Conservation (phyloP, 805 yeast species). For the Yamadazyma endophytica region DNA sequence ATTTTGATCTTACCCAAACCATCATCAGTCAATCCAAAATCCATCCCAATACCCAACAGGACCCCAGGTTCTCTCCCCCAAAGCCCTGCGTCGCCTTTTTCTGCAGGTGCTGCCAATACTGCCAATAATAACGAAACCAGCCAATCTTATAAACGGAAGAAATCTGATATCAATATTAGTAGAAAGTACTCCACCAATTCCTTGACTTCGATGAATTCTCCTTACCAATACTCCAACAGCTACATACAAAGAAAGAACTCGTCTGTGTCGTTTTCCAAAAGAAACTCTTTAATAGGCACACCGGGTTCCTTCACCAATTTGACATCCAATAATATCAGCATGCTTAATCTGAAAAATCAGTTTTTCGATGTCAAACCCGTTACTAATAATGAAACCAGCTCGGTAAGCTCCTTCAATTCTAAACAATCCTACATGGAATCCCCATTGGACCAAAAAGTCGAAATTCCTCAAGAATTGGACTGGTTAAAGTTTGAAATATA, state of each 20-base stretch:
- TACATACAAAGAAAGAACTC: slow-evolving; percentile 7
- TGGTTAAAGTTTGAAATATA: slow-evolving; percentile 24
- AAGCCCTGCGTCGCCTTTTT: slow-evolving; percentile 20
- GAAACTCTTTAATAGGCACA: slow-evolving; percentile 10
- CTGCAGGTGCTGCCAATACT: neutral
- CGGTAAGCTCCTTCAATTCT: slow-evolving; percentile 8
- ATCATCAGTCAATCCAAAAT: slow-evolving; percentile 15
- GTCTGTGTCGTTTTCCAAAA: slow-evolving; percentile 9
- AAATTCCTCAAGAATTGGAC: slow-evolving; percentile 17
- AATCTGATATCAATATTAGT: slow-evolving; percentile 27
- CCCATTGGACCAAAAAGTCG: slow-evolving; percentile 6
- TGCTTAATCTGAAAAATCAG: slow-evolving; percentile 13
- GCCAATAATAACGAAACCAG: slow-evolving; percentile 11
- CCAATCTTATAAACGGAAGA: slow-evolving; percentile 40
- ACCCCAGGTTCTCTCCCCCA: slow-evolving; percentile 10
- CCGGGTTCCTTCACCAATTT: slow-evolving; percentile 8
- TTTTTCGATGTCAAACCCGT: neutral
- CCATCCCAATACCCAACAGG: slow-evolving; percentile 27
- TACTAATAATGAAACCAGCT: neutral
- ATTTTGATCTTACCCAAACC: slow-evolving; percentile 42
- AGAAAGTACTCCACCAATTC: slow-evolving; percentile 12
- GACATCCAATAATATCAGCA: slow-evolving; percentile 20
- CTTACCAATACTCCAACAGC: slow-evolving; percentile 7
- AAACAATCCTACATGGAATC: slow-evolving; percentile 9
- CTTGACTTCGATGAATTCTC: slow-evolving; percentile 3